Evolutionary conservation across 768 basidiomycete species (phyloP).

Genomic region (Termitomyces heimii): DNA sequence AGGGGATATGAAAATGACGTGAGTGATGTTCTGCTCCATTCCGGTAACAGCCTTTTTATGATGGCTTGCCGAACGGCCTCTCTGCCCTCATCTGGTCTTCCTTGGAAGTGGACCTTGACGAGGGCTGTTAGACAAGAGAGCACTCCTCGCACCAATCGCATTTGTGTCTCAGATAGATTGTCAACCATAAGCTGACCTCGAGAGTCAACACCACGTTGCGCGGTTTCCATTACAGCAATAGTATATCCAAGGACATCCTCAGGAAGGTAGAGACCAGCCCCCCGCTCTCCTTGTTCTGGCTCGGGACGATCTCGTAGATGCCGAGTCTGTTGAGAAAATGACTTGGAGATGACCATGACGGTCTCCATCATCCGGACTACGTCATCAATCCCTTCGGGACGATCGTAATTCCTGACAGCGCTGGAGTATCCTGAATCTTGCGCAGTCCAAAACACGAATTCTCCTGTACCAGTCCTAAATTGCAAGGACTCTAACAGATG

Average conservation of each 20-base stretch:
- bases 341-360: constrained; percentile 70
- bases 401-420: constrained; percentile 46
- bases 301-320: constrained; percentile 76
- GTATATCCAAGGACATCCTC: constrained; percentile 91
- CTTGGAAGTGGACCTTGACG: constrained; percentile 62
- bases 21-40: constrained; percentile 85
- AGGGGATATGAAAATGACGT: constrained; percentile 82
- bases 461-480: constrained; percentile 75
- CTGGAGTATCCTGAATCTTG: constrained; percentile 68
- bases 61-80: constrained; percentile 79
- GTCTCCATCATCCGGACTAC: constrained; percentile 83
- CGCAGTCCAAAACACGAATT: constrained; percentile 85
- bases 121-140: constrained; percentile 64
- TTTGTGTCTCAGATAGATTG: constrained; percentile 70
- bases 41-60: constrained; percentile 84
- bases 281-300: constrained; percentile 67
- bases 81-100: constrained; percentile 65
- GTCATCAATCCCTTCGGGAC: constrained; percentile 53
- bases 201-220: constrained; percentile 60
- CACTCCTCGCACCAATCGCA: constrained; percentile 72
- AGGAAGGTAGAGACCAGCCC: constrained; percentile 84
- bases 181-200: constrained; percentile 57
- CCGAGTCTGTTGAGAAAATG: constrained; percentile 78
- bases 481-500: constrained; percentile 65
- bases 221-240: constrained; percentile 72